Base-by-base conservation (phyloP, 1,284 basidiomycete genomes). In the Malassezia obtusa region DNA sequence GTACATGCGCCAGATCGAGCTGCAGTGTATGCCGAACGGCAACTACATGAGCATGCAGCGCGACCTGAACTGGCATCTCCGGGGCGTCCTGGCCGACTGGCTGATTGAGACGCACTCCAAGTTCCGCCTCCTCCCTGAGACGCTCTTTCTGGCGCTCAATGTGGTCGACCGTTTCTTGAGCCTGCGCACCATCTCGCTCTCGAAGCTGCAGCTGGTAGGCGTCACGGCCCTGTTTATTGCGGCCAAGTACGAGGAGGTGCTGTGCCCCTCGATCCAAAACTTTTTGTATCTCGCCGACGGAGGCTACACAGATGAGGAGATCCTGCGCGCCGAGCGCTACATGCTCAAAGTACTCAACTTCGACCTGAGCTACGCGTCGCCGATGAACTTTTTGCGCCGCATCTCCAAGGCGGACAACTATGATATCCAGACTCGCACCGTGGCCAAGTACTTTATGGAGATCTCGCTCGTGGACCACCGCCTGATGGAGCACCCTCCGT, bases 131-230 rank as follows among this genome's bases (percentile, higher is more conserved):
- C 80, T 94, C 8, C 90, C 91, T 9, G 92, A 98, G 77, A 96
- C 92, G 0, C 83, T 98, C 45, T 96, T 92, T 78, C 82, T 98
- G 54, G 85, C 86, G 60, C 80, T 88, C 71, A 96, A 98, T 79
- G 84, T 96, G 69, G 86, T 96, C 68, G 94, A 98, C 76, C 88
- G 92, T 47, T 95, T 98, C 81, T 82, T 96, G 24, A 90, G 89
- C 2, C 79, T 83, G 1, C 86, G 90, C 7, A 84, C 87, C 43
- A 87, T 95, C 44, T 91, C 89, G 6, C 81, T 96, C 17, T 83
- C 84, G 65, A 94, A 95, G 75, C 81, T 96, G 36, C 92, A 96
- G 75, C 83, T 96, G 17, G 90, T 96, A 49, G 92, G 94, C 55
- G 80, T 95, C 57, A 89, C 90, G 5, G 87, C 87, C 66, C 82